Base-by-base conservation (phyloP, 1,139 yeast species). In the Arxiozyma telluris region DNA sequence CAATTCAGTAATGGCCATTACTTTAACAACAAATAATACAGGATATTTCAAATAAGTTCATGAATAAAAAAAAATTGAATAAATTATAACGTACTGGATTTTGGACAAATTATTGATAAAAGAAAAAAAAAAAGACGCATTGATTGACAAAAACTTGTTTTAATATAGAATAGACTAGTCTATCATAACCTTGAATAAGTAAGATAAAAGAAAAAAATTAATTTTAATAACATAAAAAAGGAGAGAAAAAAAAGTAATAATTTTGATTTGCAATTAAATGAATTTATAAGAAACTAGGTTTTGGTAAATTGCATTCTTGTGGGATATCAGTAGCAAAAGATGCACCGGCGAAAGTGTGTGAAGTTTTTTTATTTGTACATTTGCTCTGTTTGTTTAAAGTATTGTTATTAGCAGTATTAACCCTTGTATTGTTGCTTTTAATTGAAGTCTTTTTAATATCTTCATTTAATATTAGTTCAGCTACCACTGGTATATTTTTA, bases 291-390 rank as follows among this genome's bases (percentile, higher is more conserved):
- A 57, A 58, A 51, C 62, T 58, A 50, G 61, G 62, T 51, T 58
- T 59, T 30, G 63, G 63, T 46, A 60, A 52, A 38, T 55, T 57
- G 20, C 62, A 56, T 41, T 64, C 63, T 34, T 63, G 59, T 17
- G 71, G 71, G 18, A 62, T 59, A 50, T 62, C 61, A 8, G 68
- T 61, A 17, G 71, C 68, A 54, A 68, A 68, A 1, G 71, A 66
- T 7, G 70, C 71, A 49, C 71, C 71, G 2, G 71, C 71, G 55
- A 65, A 67, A 9, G 59, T 18, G 61, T 57, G 55, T 44, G 53
- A 22, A 27, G 52, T 42, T 21, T 50, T 55, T 51, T 55, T 49
- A 39, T 41, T 44, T 15, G 47, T 49, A 27, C 41, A 52, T 39
- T 51, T 49, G 18, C 51, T 52, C 18, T n/a, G 34, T 17, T 27